Conservation (phyloP, 345 rosid genomes). For the Brassica cretica region DNA sequence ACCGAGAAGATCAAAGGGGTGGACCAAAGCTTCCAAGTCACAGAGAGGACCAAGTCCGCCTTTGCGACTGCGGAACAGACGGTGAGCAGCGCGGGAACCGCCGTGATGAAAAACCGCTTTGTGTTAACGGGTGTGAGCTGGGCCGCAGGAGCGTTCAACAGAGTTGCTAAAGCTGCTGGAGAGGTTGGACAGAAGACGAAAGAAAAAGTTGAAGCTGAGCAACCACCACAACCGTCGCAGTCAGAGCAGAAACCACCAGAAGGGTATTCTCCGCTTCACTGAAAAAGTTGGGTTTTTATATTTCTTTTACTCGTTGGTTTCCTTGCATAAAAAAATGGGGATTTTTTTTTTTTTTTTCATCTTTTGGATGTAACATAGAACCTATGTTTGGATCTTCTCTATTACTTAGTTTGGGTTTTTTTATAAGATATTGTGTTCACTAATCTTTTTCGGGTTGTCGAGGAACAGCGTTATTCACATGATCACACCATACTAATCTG, state of each 20-base stretch:
- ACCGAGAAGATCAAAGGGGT: conserved; percentile 75
- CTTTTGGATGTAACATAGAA: not conserved
- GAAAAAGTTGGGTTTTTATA: not conserved
- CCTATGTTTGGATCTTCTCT: not conserved
- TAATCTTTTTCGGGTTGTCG: not conserved
- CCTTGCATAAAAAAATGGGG: not conserved
- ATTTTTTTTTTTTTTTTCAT: conserved; percentile 11
- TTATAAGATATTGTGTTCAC: not conserved
- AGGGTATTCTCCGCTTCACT: conserved; percentile 49
- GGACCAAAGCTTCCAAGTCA: conserved; percentile 88
- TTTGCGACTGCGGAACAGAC: conserved; percentile 84
- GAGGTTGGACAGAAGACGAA: conserved; percentile 85
- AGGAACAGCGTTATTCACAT: not conserved
- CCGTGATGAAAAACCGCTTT: conserved; percentile 82
- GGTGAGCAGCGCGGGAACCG: conserved; percentile 78
- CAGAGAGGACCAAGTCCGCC: conserved; percentile 87
- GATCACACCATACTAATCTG: not conserved
- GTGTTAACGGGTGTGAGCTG: conserved; percentile 74
- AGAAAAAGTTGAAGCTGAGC: conserved; percentile 76
- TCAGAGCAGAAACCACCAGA: conserved; percentile 33
- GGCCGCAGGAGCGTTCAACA: conserved; percentile 80
- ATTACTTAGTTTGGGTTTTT: not conserved
- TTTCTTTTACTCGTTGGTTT: conserved; percentile 20
- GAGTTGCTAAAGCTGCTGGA: conserved; percentile 82
- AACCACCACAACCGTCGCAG: conserved; percentile 28